Base-by-base conservation (phyloP, 768 basidiomycete genomes). In the Termitomyces sp. region DNA sequence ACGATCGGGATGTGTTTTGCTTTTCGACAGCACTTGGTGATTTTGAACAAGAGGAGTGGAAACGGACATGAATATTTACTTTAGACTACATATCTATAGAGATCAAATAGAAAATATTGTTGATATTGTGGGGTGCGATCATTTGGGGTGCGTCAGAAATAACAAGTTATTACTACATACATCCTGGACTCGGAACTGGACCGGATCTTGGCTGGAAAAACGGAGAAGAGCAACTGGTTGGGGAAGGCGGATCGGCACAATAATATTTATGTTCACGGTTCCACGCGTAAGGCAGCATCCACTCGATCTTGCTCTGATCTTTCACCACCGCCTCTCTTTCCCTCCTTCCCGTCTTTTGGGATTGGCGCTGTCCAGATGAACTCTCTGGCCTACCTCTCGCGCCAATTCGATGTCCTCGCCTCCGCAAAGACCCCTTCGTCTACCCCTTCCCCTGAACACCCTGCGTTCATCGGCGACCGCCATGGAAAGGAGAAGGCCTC, bases 341-440 rank as follows among this genome's bases (percentile, higher is more conserved):
- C 33, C 20, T 48, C 47, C 47, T 48, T n/a, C 23, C 46, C 29
- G 15, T 52, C 25, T 44, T 46, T 51, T 41, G 40, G 36, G 36
- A 54, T 32, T 23, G 36, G 56, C 52, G 46, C 41, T 42, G 54
- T 58, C 58, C 58, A 59, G 57, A 93, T 93, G 91, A 92, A 93
- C 75, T 88, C 88, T 63, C 82, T 93, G 64, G 77, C 81, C 16
- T 86, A 89, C 72, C 77, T 93, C 57, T 89, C 91, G 61, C 86
- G 87, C 66, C 86, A 90, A 69, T 84, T 91, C 77, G 89, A 93
- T 74, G 84, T 82, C 57, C 73, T 89, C 61, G 84, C 85, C 55
- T 72, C 84, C 7, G 68, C 84, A 46, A 77, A 76, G 62, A 76
- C 84, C 40, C 81, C 83, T 25, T 80, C 86, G 15, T 78, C 82